Evolutionary conservation across 257 asterid species (phyloP).

Genomic region (Nicotiana attenuata): DNA sequence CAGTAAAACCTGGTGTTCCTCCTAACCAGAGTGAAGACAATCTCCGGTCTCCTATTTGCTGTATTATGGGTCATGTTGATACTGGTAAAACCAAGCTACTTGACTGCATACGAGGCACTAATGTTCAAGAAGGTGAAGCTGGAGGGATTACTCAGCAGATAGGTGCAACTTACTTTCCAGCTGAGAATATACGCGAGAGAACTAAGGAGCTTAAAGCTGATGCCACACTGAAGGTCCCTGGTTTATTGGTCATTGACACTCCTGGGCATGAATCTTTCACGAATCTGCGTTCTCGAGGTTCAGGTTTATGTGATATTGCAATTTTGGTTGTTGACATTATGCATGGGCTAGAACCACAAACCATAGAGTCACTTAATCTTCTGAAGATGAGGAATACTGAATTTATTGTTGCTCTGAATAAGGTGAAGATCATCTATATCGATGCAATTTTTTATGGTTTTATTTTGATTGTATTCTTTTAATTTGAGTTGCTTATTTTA

Average conservation of each 20-base stretch:
- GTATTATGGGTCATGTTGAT: conserved; percentile 99
- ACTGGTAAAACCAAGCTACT: conserved; percentile 96
- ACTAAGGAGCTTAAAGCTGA: conserved; percentile 94
- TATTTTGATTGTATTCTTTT: background rate
- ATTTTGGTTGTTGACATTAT: conserved; percentile 93
- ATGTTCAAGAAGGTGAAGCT: conserved; percentile 99
- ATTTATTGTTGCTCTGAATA: conserved; percentile 85
- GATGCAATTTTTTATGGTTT: background rate
- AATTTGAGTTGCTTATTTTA: background rate
- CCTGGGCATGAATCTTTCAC: conserved; percentile 98
- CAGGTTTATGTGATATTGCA: conserved; percentile 96
- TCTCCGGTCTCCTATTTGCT: conserved; percentile 93
- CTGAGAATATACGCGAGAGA: conserved; percentile 92
- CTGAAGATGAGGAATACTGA: conserved; percentile 88
- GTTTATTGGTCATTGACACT: conserved; percentile 90
- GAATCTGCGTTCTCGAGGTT: conserved; percentile 90
- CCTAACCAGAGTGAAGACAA: conserved; percentile 35
- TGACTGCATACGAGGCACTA: conserved; percentile 94
- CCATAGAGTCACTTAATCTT: conserved; percentile 92
- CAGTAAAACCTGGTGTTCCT: conserved; percentile 30
- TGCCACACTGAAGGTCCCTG: conserved; percentile 92
- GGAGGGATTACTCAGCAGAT: conserved; percentile 99
- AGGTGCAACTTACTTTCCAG: conserved; percentile 98
- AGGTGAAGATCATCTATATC: conserved; percentile 43
- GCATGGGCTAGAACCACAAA: conserved; percentile 99